Evolutionary conservation across 176 grass and related monocot genomes (phyloP).

Genomic region (Phyllostachys edulis): DNA sequence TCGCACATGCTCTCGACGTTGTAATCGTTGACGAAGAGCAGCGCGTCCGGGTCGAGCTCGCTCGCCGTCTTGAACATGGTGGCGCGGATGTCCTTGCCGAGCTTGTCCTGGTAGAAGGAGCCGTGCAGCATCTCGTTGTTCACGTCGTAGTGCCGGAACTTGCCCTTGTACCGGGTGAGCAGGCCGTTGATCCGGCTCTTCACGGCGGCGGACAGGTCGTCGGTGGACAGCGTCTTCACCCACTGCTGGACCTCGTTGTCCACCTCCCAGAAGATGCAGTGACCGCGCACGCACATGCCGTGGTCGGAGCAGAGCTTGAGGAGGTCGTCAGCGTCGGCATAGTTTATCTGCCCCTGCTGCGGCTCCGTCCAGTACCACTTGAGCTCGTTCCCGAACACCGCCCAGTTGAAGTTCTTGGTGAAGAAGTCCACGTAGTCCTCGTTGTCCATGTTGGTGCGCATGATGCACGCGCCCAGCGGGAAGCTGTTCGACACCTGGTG

Average conservation of each 20-base stretch:
- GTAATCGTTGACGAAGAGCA: slow-evolving; percentile 97
- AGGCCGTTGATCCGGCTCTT: slow-evolving; percentile 49
- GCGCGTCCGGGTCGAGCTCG: slow-evolving; percentile 60
- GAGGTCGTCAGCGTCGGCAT: slow-evolving; percentile 81
- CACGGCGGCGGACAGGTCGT: slow-evolving; percentile 60
- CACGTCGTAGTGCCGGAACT: slow-evolving; percentile 82
- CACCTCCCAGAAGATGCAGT: slow-evolving; percentile 98
- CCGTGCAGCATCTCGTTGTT: slow-evolving; percentile 98
- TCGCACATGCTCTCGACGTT: slow-evolving; percentile 73
- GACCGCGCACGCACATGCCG: slow-evolving; percentile 56
- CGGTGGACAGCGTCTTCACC: slow-evolving; percentile 50
- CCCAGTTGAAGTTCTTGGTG: slow-evolving; percentile 84
- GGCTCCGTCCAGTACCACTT: slow-evolving; percentile 98
- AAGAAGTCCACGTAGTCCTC: slow-evolving; percentile 90
- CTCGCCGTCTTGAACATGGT: slow-evolving; percentile 62
- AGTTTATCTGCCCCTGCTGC: slow-evolving; percentile 60
- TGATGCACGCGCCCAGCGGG: slow-evolving; percentile 79
- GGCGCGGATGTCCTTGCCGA: slow-evolving; percentile 57
- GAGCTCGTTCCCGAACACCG: slow-evolving; percentile 89
- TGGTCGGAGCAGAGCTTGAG: slow-evolving; percentile 75
- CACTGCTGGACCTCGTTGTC: slow-evolving; percentile 62
- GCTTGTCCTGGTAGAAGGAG: slow-evolving; percentile 82
- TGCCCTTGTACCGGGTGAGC: slow-evolving; percentile 75
- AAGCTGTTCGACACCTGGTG: slow-evolving; percentile 74
- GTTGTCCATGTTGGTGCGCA: slow-evolving; percentile 87